Evolutionary conservation across 345 rosid genomes (phyloP), one percentile per base, ranked within the genome.

Genomic region (Laguncularia racemosa): DNA sequence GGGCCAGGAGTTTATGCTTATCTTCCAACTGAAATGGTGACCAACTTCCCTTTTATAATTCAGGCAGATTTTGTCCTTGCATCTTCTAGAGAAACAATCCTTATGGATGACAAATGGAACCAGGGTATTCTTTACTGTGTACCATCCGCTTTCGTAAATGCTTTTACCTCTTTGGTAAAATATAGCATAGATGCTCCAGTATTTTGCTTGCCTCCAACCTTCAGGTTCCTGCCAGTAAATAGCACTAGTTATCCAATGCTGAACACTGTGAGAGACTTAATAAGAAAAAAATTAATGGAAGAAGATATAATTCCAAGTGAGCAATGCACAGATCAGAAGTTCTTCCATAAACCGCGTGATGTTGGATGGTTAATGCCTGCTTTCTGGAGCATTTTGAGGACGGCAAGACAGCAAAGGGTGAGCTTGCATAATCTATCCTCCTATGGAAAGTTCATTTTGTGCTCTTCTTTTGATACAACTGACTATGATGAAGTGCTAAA

Each of bases 1-100:
- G 96, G 90, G 8, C 90, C 96, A 26, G 96, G 90, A 6, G 67
- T 85, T 53, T 88, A 81, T 52, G 90, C 93, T 0, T 88, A 79
- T 67, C 88, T 88, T 53, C 96, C 96, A 0, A 88, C 96, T 0
- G 93, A 85, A 66, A 85, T 85, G 93, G 78, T 84, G 38, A 85
- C 91, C 0, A 71, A 75, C 64, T 77, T 89, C 13, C 87, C 91
- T 0, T 85, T 85, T 56, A 78, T 89, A 3, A 80, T 89, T 7
- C 93, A 89, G 57, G 86, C 85, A 0, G 91, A 89, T 64, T 89
- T 89, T 48, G 65, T 85, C 49, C 66, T 89, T 2, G 68, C 81
- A 1, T 89, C 96, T 1, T 89, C 96, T 0, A 78, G 96, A 54
- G 96, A 89, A 60, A 80, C 78, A 1, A 78, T 89, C 14, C 80